Base-by-base conservation (phyloP, 768 basidiomycete genomes). In the Amanita brunnescens region DNA sequence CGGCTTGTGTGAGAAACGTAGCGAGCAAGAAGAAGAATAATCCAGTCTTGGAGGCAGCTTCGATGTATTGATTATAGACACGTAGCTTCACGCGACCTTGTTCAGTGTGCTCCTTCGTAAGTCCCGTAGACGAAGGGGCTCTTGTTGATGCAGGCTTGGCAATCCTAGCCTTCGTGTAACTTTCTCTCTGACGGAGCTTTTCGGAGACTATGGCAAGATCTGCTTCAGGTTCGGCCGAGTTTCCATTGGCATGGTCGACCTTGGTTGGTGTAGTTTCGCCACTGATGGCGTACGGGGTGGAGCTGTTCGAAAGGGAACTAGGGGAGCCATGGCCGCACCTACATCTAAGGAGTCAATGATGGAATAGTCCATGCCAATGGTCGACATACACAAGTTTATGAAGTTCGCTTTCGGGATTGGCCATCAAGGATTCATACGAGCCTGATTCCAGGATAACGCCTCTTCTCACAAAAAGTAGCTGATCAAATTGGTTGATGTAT, bases 361-460 rank as follows among this genome's bases (percentile, higher is more conserved):
- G n/a, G n/a, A n/a, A n/a, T n/a, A n/a, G n/a, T n/a, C n/a, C n/a
- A n/a, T n/a, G n/a, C n/a, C n/a, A n/a, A n/a, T n/a, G n/a, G n/a
- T n/a, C n/a, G n/a, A n/a, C n/a, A n/a, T n/a, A n/a, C n/a, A n/a
- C n/a, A n/a, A n/a, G n/a, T n/a, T n/a, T n/a, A n/a, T n/a, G n/a
- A n/a, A n/a, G n/a, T n/a, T n/a, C n/a, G n/a, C n/a, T n/a, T n/a
- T n/a, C n/a, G n/a, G n/a, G n/a, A 57, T 87, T 81, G 34, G 66
- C 67, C 62, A 84, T 71, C 7, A 88, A 70, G n/a, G 75, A 67
- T 10, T 70, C 64, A 60, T 85, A 92, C 0, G 85, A 70, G 2
- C 87, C 89, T 18, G 64, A 69, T 67, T 95, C 92, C 7, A 90
- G 66, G 48, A 94, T 81, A 61, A 92, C 83, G 10, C 92, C 92